Evolutionary conservation across 352 stramenopile genomes (phyloP).

Genomic region (Globisporangium perplexum): DNA sequence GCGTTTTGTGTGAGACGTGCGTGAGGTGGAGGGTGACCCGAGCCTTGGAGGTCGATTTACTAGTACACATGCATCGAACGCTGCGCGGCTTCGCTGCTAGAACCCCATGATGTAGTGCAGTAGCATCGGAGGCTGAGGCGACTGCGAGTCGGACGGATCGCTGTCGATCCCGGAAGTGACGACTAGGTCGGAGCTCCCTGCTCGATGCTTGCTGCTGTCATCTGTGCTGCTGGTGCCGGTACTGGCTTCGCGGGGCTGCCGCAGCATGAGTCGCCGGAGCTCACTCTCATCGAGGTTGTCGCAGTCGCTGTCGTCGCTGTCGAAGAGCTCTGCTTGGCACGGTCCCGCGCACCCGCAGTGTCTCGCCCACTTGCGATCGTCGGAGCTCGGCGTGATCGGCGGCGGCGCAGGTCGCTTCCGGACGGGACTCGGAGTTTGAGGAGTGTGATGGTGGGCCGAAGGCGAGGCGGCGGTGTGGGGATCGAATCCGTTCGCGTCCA

Average conservation of each 20-base stretch:
- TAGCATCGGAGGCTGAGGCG: conserved; percentile 4
- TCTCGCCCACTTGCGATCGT: conserved; percentile 5
- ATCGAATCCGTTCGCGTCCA: neutral
- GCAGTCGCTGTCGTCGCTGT: conserved; percentile 5
- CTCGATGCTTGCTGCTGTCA: neutral
- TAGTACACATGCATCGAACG: neutral
- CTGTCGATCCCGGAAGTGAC: neutral
- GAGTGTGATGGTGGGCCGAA: neutral
- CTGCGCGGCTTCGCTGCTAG: neutral
- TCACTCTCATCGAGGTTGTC: conserved; percentile 4
- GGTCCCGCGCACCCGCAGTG: conserved; percentile 7
- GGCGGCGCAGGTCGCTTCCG: conserved; percentile 1
- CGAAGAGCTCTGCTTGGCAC: conserved; percentile 7
- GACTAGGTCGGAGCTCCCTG: neutral
- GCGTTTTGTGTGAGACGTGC: too few species aligned
- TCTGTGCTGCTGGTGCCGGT: neutral
- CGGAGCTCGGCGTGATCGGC: neutral
- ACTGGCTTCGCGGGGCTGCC: neutral
- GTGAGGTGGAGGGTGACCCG: neutral
- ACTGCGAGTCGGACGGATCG: neutral
- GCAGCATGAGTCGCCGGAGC: neutral
- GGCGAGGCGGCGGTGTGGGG: neutral
- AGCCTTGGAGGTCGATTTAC: neutral
- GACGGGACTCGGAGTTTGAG: neutral
- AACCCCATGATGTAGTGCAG: conserved; percentile 14